phyloP scores from a whole-genome alignment of 1,139 yeast species.

The Taiozyma sp. region DNA sequence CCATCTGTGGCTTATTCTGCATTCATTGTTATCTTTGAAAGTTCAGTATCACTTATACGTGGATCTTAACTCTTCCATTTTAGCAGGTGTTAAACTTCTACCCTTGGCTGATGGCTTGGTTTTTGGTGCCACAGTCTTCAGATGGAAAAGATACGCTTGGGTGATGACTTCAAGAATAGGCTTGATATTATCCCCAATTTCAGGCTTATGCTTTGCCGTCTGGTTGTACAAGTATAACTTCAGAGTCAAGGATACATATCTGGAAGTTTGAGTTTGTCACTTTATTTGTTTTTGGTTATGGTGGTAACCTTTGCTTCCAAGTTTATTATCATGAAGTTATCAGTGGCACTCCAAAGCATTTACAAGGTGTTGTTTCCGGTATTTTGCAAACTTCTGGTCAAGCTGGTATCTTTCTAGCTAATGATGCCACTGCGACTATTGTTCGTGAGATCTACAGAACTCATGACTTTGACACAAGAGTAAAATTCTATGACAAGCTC shows the following conservation, averaged over 20 bases:
- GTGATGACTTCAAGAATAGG: constrained; percentile 18
- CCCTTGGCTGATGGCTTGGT: constrained; percentile 20
- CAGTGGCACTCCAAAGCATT: constrained; percentile 26
- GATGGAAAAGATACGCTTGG: constrained; percentile 13
- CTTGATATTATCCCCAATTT: constrained; percentile 12
- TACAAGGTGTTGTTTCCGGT: constrained; percentile 31
- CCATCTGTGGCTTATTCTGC: constrained; percentile 12
- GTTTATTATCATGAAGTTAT: constrained; percentile 10
- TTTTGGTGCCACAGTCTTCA: constrained; percentile 6
- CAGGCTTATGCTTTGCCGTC: constrained; percentile 13
- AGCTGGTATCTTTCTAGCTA: constrained; percentile 19
- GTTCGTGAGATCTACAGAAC: constrained; percentile 8
- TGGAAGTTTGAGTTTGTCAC: constrained; percentile 25
- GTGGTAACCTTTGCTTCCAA: constrained; percentile 13
- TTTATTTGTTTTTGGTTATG: constrained; percentile 13
- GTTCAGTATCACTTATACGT: not conserved
- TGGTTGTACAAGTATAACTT: constrained; percentile 16
- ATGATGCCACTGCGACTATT: constrained; percentile 12
- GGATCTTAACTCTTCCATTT: constrained; percentile 24
- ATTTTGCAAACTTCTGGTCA: constrained; percentile 27
- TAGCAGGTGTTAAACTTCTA: constrained; percentile 25
- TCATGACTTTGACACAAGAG: not conserved
- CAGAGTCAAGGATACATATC: constrained; percentile 13
- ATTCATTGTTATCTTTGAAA: constrained; percentile 7
- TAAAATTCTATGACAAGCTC: constrained; percentile 2